Conservation (phyloP, 2,329 filamentous ascomycete genomes). For the Botrytis elliptica region DNA sequence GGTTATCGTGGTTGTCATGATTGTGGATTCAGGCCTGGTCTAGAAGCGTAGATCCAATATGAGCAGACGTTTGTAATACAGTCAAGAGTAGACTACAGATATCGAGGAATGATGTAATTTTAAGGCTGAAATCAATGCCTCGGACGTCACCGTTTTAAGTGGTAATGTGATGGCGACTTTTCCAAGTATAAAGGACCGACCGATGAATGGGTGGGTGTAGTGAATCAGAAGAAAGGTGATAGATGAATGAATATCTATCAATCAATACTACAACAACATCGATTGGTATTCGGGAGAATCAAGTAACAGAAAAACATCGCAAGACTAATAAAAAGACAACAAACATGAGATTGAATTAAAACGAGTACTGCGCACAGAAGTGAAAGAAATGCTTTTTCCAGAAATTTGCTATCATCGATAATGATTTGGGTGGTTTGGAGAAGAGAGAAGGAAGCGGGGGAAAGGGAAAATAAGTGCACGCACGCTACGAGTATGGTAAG, state of each 20-base stretch:
- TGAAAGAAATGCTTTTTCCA: background rate
- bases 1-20: background rate
- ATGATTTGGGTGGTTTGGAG: background rate
- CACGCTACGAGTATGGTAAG: background rate
- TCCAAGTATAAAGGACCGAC: background rate
- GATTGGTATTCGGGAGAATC: background rate
- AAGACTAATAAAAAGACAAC: background rate
- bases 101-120: background rate
- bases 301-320: background rate
- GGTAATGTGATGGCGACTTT: background rate
- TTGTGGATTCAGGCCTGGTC: background rate
- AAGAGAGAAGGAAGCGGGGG: background rate
- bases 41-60: background rate
- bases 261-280: background rate
- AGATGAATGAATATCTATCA: background rate
- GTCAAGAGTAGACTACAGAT: background rate
- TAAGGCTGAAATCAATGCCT: background rate
- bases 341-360: background rate
- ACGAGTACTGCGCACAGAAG: background rate
- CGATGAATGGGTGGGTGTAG: background rate
- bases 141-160: background rate
- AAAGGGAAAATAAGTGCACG: background rate
- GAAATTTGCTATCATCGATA: background rate
- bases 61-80: background rate
- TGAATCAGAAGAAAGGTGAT: background rate